Evolutionary conservation across 352 stramenopile genomes (phyloP).

Genomic region (Peronospora farinosa): DNA sequence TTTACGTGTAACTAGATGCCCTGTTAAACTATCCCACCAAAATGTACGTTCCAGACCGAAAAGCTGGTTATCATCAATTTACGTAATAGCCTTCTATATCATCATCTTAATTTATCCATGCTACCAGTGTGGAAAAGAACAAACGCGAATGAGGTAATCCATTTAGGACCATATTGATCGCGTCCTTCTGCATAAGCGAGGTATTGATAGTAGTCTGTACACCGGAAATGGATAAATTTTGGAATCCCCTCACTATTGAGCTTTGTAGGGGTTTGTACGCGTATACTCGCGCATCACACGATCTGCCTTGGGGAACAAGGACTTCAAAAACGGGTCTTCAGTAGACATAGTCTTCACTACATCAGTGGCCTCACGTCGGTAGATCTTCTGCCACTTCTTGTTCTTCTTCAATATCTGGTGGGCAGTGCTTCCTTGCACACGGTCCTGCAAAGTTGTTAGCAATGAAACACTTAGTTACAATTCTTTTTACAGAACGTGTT

Average conservation of each 20-base stretch:
- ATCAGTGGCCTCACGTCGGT: conserved; percentile 47
- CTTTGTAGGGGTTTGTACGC: conserved; percentile 25
- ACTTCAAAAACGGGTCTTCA: conserved; percentile 68
- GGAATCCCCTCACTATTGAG: conserved; percentile 18
- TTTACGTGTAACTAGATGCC: no score
- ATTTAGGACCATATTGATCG: background rate
- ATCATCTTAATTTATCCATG: no score
- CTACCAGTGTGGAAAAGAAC: no score
- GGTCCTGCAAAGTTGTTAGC: conserved; percentile 31
- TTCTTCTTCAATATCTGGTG: conserved; percentile 83
- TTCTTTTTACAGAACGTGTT: background rate
- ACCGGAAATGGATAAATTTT: conserved; percentile 2
- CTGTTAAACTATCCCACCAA: no score
- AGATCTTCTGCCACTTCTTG: conserved; percentile 86
- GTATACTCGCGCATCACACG: conserved; percentile 51
- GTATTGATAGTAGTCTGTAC: background rate
- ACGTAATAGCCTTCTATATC: no score
- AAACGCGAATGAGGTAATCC: no score
- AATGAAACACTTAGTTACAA: conserved; percentile 4
- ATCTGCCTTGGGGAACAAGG: conserved; percentile 53
- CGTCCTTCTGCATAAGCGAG: conserved; percentile 3
- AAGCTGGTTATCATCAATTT: no score
- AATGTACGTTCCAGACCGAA: no score
- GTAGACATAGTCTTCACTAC: conserved; percentile 36
- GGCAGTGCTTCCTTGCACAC: conserved; percentile 55